Base-by-base conservation (phyloP, 257 asterid genomes). In the Solanum medicagineum region DNA sequence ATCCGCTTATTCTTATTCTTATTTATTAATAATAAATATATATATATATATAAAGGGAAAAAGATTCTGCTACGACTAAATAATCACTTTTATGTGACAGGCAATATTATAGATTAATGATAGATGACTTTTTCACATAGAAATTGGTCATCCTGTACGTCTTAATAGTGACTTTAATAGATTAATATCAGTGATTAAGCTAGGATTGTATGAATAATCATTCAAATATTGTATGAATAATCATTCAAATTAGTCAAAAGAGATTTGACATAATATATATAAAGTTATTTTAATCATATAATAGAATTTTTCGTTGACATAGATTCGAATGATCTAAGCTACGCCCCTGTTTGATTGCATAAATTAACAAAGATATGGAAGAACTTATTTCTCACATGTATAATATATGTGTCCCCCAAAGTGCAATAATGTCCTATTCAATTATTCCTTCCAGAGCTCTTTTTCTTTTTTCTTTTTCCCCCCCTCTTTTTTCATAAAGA, bases 341-440 rank as follows among this genome's bases (percentile, higher is more conserved):
- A 4, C 6, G 40, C 40, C 6, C 40, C 40, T 36, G 6, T 32
- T 32, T 32, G 19, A 0, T 7, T 68, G 0, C 1, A 68, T 68
- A 36, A 32, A 36, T 68, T 19, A 8, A 57, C 24, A 36, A 68
- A 16, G 77, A 68, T 36, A 68, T 68, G 24, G 77, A 0, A 68
- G 45, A 68, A 32, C 32, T 32, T 0, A 66, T 15, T 65, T 14
- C 15, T 66, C 22, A 68, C 7, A 63, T 68, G 4, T 0, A 36
- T 16, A 55, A 1, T 53, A 56, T 19, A 19, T 32, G 5, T 32
- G 47, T 32, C 0, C 8, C 77, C 75, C 8, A 8, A 69, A 69
- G 77, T 69, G 51, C 26, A 69, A 69, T 24, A 36, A 69, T 69
- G 53, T 40, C 53, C 26, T 69, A 69, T 69, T 69, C 16, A 69